Evolutionary conservation across 192 early-diverging fungal genomes (phyloP), one percentile per base, ranked within the genome.

Genomic region (Mortierella hygrophila): DNA sequence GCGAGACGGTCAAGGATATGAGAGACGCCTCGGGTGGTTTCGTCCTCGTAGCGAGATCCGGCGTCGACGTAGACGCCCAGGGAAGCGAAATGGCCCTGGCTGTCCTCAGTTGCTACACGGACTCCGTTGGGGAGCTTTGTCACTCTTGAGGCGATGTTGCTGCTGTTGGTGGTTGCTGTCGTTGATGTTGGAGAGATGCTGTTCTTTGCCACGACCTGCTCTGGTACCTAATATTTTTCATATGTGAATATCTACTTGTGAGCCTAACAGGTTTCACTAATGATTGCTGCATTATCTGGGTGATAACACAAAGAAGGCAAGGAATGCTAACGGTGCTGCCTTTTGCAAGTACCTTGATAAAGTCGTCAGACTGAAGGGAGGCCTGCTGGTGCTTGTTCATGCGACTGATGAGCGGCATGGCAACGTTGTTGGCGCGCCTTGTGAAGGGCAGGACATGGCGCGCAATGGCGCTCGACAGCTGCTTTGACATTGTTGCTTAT

Each of bases 1-100:
- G 98, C 95, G 85, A 98, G 85, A 44, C 97, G 94, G 91, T 98
- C 97, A 73, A 98, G 89, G 80, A 99, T 85, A 89, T 99, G 97
- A 15, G 92, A 92, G 11, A 92, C 93, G 21, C 97, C 98, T 0
- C 91, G 83, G 29, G 94, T 96, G 10, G 75, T 46, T 3, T 82
- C 82, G 26, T 93, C 93, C 83, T 99, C 98, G 80, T 95, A 96
- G 70, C 97, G 91, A 73, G 96, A 95, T 26, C 98, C 98, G 1
- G 96, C 95, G 82, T 98, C 95, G 8, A 98, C 93, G 80, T 97
- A 97, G 8, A 98, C 94, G 35, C 98, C 98, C 15, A 97, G 87
- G 3, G 96, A 94, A 0, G 94, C 93, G 90, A 99, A 99, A 82
- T 99, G 97, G 6, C 96, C 97, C 8, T 94, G 95, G 23, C 91